Evolutionary conservation across 441 rosid genomes (phyloP).

Genomic region (Manihot esculenta): DNA sequence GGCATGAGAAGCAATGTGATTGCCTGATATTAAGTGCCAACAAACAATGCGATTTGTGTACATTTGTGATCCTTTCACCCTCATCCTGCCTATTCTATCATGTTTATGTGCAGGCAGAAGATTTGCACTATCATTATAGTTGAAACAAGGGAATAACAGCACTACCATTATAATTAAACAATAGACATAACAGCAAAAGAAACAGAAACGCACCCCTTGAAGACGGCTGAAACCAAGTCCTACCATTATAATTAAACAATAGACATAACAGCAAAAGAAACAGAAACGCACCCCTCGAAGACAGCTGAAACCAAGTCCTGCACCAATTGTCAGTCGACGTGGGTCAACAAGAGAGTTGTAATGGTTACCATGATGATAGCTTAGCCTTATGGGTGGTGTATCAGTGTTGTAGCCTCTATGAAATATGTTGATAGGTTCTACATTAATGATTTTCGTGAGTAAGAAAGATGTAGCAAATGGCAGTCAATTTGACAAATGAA

Average conservation of each 20-base stretch:
- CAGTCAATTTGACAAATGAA: constrained; percentile 5
- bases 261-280: neutral
- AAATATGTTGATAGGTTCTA: constrained; percentile 95
- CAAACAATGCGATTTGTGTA: neutral
- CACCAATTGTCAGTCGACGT: constrained; percentile 77
- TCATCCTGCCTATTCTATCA: too few relatives aligned
- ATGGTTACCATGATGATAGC: constrained; percentile 96
- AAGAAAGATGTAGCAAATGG: constrained; percentile 2
- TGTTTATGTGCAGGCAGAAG: neutral
- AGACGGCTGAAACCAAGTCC: too few relatives aligned
- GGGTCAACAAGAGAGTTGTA: constrained; percentile 97
- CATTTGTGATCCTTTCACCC: neutral
- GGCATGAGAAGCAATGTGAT: too few relatives aligned
- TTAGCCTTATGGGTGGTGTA: constrained; percentile 80
- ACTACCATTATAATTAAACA: neutral
- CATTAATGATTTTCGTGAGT: constrained; percentile 23
- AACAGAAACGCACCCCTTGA: constrained; percentile 59
- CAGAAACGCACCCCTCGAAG: constrained; percentile 72
- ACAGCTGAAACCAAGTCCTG: constrained; percentile 95
- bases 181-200: neutral
- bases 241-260: neutral
- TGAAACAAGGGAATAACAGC: too few relatives aligned
- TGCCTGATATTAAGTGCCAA: neutral
- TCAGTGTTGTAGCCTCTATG: constrained; percentile 91
- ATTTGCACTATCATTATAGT: too few relatives aligned